Base-by-base conservation (phyloP, 75 land plant species). In the Picea glauca region DNA sequence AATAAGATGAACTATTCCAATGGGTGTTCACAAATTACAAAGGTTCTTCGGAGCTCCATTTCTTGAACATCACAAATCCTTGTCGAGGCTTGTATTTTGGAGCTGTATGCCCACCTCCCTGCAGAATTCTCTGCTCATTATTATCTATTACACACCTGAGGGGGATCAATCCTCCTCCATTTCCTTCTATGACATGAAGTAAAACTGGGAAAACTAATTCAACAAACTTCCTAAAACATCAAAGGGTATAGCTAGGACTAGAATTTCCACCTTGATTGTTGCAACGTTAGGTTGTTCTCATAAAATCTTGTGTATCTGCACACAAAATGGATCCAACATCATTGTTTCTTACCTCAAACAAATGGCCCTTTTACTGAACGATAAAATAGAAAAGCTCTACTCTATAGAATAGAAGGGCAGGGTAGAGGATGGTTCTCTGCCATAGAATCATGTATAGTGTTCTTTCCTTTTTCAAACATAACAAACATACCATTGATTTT, bases 21-120 rank as follows among this genome's bases (percentile, higher is more conserved):
- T 26, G 26, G 26, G 26, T 26, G 26, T 40, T 40, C 43, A 0
- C 4, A 40, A 21, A 21, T 74, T 57, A 74, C 58, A 84, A 63
- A 13, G 78, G 87, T 31, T 83, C 3, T 58, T 56, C 68, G 46
- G 77, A 84, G 40, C 82, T 54, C 85, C 84, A 90, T 63, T 67
- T 66, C 38, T 58, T 8, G 75, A 90, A 79, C 84, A 90, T 83
- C 3, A 62, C 56, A 11, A 83, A 67, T 30, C 83, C 84, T 80
- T 88, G 80, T 64, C 33, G 76, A 12, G 92, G 90, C 81, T 81
- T 82, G 78, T 85, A 83, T 78, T 85, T 84, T 57, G 90, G 90
- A 20, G 90, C 84, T 13, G 88, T 83, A 58, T 90, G 92, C 8
- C 92, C 62, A 15, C 62, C 62, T 60, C 76, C 58, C 76, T 74